These are phyloP conservation scores for Debaryomycetaceae sp. DNA, from an alignment of 1,139 yeast species.

Conservation along the genomic window DNA sequence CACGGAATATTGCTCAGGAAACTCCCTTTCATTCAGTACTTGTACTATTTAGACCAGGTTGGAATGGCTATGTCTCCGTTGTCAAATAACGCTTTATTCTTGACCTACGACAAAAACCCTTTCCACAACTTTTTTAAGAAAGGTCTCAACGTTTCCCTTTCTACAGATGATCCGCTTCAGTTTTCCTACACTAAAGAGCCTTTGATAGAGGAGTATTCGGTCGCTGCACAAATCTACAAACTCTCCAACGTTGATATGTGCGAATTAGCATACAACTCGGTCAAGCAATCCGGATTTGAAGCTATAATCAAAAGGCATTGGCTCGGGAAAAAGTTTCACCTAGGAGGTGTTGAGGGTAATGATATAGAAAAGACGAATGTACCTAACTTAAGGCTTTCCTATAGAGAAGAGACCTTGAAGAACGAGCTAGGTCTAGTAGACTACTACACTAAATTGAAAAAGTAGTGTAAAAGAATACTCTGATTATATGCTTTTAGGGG, in stretches of 20 bases:
- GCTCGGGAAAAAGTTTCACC: constrained; percentile 72
- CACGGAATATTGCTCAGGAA: constrained; percentile 94
- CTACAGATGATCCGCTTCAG: constrained; percentile 74
- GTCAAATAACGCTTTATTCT: constrained; percentile 91
- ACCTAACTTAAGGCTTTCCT: constrained; percentile 80
- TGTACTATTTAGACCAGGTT: constrained; percentile 89
- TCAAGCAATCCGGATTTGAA: constrained; percentile 91
- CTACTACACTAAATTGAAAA: constrained; percentile 42
- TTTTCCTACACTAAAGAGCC: constrained; percentile 97
- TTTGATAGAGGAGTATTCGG: constrained; percentile 94
- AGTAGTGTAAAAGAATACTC: background rate
- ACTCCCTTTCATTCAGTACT: constrained; percentile 89
- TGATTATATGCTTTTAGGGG: background rate
- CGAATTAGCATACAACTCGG: constrained; percentile 85
- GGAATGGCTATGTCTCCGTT: constrained; percentile 99
- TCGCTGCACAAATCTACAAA: constrained; percentile 96
- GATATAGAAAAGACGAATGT: constrained; percentile 93
- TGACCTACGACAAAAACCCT: constrained; percentile 94
- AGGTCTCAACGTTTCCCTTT: constrained; percentile 89
- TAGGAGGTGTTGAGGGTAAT: constrained; percentile 71
- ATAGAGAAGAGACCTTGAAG: constrained; percentile 74
- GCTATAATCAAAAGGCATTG: constrained; percentile 80
- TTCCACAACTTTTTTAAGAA: constrained; percentile 85
- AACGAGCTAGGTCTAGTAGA: constrained; percentile 75
- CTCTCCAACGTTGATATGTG: constrained; percentile 95